Conservation (phyloP, 176 grass and related monocot species). For the Musa itinerans region DNA sequence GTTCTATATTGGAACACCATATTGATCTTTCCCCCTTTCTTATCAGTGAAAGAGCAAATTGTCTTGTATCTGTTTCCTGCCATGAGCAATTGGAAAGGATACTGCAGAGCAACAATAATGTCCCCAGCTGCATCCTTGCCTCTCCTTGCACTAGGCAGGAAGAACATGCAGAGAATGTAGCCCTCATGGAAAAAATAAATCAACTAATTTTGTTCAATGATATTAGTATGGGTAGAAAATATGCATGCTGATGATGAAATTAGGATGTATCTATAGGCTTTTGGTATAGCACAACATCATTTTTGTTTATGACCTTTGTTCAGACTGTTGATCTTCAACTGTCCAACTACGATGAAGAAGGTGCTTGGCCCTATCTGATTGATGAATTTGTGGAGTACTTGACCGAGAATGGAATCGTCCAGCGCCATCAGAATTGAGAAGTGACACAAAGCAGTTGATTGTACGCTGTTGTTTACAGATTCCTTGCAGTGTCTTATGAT, state of each 20-base stretch:
- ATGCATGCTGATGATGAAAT: neutral
- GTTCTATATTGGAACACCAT: too few species aligned
- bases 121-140: too few species aligned
- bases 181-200: too few species aligned
- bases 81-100: too few species aligned
- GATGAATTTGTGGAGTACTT: conserved; percentile 98
- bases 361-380: conserved; percentile 98
- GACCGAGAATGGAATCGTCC: conserved; percentile 65
- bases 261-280: neutral
- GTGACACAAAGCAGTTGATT: neutral
- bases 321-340: conserved; percentile 83
- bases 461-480: neutral
- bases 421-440: conserved; percentile 24
- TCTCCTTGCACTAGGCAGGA: too few species aligned
- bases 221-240: too few species aligned
- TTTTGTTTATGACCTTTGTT: conserved; percentile 2
- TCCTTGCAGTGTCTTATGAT: neutral
- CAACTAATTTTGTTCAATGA: too few species aligned
- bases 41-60: too few species aligned
- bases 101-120: too few species aligned
- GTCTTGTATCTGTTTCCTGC: too few species aligned
- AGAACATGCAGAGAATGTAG: too few species aligned
- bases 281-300: neutral
- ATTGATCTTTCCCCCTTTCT: too few species aligned
- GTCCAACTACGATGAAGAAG: conserved; percentile 90